A percentile compares a stretch with the other conserved stretches of the same genome.
These are phyloP conservation scores for Volvariella surrecta DNA, from an alignment of 1,284 basidiomycete species.

Conservation along the genomic window DNA sequence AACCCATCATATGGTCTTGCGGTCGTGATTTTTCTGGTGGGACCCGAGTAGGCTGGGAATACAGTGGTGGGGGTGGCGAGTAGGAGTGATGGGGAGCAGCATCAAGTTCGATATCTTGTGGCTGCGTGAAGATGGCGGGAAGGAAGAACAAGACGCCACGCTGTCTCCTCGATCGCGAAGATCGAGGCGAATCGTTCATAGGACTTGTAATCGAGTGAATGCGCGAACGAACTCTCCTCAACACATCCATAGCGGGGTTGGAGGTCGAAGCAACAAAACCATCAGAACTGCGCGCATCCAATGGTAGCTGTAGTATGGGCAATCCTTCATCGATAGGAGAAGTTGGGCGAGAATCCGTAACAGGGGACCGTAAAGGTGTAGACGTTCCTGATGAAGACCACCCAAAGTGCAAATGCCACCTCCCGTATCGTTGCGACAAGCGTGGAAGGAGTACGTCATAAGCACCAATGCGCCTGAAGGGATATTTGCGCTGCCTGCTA, in stretches of 20 bases:
- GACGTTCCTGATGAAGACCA: constrained; percentile 39
- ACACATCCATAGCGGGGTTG: constrained; percentile 39
- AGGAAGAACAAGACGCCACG: constrained; percentile 73
- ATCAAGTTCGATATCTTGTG: constrained; percentile 39
- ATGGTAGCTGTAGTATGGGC: constrained; percentile 54
- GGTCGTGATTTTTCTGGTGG: constrained; percentile 20
- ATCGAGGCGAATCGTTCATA: constrained; percentile 28
- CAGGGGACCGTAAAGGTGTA: constrained; percentile 13
- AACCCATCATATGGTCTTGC: too few relatives aligned
- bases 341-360: constrained; percentile 28
- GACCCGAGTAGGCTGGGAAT: too few relatives aligned
- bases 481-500: constrained; percentile 49
- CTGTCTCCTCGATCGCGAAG: constrained; percentile 33
- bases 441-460: constrained; percentile 73
- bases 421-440: constrained; percentile 55
- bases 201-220: constrained; percentile 37
- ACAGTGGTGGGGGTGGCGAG: constrained; percentile 15
- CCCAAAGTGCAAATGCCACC: constrained; percentile 65
- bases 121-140: constrained; percentile 64
- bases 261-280: constrained; percentile 37
- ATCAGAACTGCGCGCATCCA: constrained; percentile 49
- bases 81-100: constrained; percentile 17
- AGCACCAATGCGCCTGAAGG: constrained; percentile 52
- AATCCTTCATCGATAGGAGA: constrained; percentile 45
- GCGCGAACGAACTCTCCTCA: constrained; percentile 48